Percentiles rank a stretch among this genome's conserved stretches.
Evolutionary conservation across 805 yeast genomes (phyloP).

Genomic region (Teunomyces cretensis): DNA sequence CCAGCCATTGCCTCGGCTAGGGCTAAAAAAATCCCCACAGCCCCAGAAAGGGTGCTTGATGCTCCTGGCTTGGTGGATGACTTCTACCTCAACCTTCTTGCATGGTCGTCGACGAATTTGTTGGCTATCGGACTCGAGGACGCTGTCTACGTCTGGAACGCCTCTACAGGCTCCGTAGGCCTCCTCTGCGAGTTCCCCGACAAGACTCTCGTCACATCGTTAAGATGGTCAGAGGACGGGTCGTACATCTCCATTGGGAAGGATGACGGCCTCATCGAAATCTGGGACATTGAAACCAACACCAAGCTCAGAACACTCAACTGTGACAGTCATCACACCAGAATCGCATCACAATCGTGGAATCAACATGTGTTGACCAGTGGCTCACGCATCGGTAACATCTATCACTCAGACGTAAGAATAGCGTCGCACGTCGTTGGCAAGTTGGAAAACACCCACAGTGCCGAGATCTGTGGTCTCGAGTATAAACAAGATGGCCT

Average conservation of each 20-base stretch:
- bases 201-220: constrained; percentile 59
- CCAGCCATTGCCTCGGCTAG: constrained; percentile 61
- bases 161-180: constrained; percentile 74
- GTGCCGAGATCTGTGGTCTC: constrained; percentile 91
- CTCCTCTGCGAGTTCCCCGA: constrained; percentile 54
- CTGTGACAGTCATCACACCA: constrained; percentile 58
- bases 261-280: constrained; percentile 80
- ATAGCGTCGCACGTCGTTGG: constrained; percentile 72
- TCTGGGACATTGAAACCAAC: constrained; percentile 87
- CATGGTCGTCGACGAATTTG: constrained; percentile 83
- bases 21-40: constrained; percentile 75
- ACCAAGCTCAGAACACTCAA: constrained; percentile 77
- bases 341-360: constrained; percentile 88
- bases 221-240: constrained; percentile 91
- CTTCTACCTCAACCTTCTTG: constrained; percentile 79
- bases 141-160: constrained; percentile 90
- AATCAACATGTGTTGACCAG: constrained; percentile 72
- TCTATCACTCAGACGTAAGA: constrained; percentile 88
- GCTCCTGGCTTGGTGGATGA: constrained; percentile 96
- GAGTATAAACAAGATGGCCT: constrained; percentile 82
- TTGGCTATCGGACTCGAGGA: constrained; percentile 87
- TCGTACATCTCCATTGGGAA: constrained; percentile 80
- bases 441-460: constrained; percentile 52
- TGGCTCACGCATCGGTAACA: constrained; percentile 85
- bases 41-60: constrained; percentile 91